These are phyloP conservation scores for Sapria himalayana DNA, from an alignment of 345 rosid species.

Conservation along the genomic window DNA sequence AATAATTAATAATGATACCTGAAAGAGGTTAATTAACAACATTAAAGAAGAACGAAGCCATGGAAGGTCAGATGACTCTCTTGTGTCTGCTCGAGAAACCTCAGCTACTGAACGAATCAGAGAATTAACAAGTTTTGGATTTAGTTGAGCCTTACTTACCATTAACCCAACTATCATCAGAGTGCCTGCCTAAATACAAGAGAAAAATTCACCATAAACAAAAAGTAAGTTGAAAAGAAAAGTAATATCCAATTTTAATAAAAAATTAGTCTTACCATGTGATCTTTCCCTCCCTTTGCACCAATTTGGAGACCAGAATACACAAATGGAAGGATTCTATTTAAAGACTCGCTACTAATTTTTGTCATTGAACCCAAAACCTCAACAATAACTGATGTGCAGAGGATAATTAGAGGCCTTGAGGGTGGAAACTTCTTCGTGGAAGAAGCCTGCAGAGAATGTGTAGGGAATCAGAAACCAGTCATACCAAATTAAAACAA, in stretches of 20 bases:
- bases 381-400: constrained; percentile 71
- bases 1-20: constrained; percentile 41
- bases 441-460: constrained; percentile 38
- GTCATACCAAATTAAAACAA: constrained; percentile 2
- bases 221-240: constrained; percentile 1
- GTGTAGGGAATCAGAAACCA: constrained; percentile 6
- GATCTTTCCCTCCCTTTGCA: constrained; percentile 37
- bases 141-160: constrained; percentile 42
- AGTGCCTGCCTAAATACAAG: constrained; percentile 55
- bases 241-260: background rate
- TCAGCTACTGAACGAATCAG: constrained; percentile 51
- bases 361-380: constrained; percentile 38
- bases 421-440: constrained; percentile 48
- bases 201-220: constrained; percentile 1
- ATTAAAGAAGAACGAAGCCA: constrained; percentile 50
- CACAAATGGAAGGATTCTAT: constrained; percentile 63
- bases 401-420: constrained; percentile 40
- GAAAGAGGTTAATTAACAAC: constrained; percentile 60
- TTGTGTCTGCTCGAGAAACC: constrained; percentile 37
- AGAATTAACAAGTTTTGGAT: constrained; percentile 52
- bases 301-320: constrained; percentile 49
- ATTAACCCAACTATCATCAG: constrained; percentile 67
- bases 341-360: constrained; percentile 43
- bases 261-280: constrained; percentile 32
- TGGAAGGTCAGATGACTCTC: constrained; percentile 39